Percentiles rank a stretch among this genome's conserved stretches.
Evolutionary conservation across 352 stramenopile species (phyloP).

Genomic region (Phytophthora cactorum): DNA sequence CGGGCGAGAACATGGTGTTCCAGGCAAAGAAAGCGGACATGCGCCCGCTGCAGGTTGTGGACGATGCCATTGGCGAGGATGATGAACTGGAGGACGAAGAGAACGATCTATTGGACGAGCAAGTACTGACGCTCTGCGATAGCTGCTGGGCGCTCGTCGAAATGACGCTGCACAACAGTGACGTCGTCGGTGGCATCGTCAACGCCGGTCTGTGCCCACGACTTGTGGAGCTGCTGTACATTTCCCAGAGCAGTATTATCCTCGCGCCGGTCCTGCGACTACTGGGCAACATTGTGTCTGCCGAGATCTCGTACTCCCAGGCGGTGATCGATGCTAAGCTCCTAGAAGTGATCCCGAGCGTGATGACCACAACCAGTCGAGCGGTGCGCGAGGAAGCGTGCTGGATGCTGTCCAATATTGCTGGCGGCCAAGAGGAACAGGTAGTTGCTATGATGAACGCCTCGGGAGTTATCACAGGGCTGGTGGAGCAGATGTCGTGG

Average conservation of each 20-base stretch:
- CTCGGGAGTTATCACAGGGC: constrained; percentile 60
- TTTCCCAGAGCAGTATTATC: constrained; percentile 86
- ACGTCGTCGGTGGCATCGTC: constrained; percentile 71
- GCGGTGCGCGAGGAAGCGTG: constrained; percentile 84
- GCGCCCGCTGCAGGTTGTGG: constrained; percentile 80
- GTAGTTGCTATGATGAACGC: constrained; percentile 79
- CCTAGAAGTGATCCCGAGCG: constrained; percentile 81
- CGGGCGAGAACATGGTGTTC: constrained; percentile 85
- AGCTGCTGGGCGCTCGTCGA: constrained; percentile 87
- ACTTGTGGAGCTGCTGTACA: constrained; percentile 84
- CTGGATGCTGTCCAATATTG: constrained; percentile 91
- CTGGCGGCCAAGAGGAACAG: constrained; percentile 73
- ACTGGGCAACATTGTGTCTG: constrained; percentile 85
- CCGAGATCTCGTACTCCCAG: constrained; percentile 76
- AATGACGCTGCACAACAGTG: constrained; percentile 76
- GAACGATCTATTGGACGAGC: constrained; percentile 77
- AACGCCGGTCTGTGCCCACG: constrained; percentile 64
- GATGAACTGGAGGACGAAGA: constrained; percentile 78
- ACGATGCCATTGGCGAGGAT: constrained; percentile 81
- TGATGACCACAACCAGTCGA: constrained; percentile 83
- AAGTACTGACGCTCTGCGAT: constrained; percentile 87
- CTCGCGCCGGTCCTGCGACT: constrained; percentile 77
- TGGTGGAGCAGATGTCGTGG: constrained; percentile 89
- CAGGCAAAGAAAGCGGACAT: constrained; percentile 63
- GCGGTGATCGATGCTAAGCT: constrained; percentile 81